Evolutionary conservation across 768 basidiomycete species (phyloP).

Genomic region (Boletus sp.): DNA sequence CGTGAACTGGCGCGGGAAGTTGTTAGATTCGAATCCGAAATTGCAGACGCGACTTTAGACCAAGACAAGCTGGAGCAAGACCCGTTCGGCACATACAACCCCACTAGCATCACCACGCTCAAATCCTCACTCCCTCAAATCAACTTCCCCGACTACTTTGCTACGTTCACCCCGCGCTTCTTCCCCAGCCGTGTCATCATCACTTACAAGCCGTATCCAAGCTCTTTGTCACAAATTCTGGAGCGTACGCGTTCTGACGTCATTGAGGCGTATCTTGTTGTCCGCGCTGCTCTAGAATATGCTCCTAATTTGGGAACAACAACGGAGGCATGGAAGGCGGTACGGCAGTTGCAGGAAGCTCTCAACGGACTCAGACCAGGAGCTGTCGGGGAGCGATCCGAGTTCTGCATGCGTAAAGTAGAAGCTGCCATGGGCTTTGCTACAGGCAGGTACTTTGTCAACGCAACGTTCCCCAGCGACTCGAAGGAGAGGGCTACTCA

Average conservation of each 20-base stretch:
- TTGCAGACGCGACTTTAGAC: slow-evolving; percentile 80
- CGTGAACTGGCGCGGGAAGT: slow-evolving; percentile 66
- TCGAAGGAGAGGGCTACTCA: slow-evolving; percentile 78
- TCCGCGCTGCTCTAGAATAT: slow-evolving; percentile 66
- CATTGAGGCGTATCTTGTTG: slow-evolving; percentile 83
- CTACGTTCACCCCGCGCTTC: slow-evolving; percentile 74
- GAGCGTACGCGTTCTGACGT: slow-evolving; percentile 62
- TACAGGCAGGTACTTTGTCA: slow-evolving; percentile 84
- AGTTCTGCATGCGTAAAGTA: slow-evolving; percentile 75
- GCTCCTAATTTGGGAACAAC: slow-evolving; percentile 69
- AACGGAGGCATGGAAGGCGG: slow-evolving; percentile 77
- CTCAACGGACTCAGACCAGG: slow-evolving; percentile 87
- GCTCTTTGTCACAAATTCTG: slow-evolving; percentile 65
- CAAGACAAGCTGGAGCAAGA: slow-evolving; percentile 74
- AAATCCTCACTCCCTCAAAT: slow-evolving; percentile 69
- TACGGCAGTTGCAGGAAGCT: slow-evolving; percentile 64
- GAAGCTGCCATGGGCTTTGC: slow-evolving; percentile 83
- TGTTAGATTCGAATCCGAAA: slow-evolving; percentile 69
- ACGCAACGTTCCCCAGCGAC: slow-evolving; percentile 74
- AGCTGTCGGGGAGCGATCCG: slow-evolving; percentile 74
- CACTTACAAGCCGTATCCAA: slow-evolving; percentile 75
- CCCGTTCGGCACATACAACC: slow-evolving; percentile 88
- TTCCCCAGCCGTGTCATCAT: slow-evolving; percentile 78
- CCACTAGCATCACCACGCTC: slow-evolving; percentile 65
- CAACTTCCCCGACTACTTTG: slow-evolving; percentile 80